phyloP scores from a whole-genome alignment of 495 filamentous ascomycete species.

The Neurospora tetraspora region DNA sequence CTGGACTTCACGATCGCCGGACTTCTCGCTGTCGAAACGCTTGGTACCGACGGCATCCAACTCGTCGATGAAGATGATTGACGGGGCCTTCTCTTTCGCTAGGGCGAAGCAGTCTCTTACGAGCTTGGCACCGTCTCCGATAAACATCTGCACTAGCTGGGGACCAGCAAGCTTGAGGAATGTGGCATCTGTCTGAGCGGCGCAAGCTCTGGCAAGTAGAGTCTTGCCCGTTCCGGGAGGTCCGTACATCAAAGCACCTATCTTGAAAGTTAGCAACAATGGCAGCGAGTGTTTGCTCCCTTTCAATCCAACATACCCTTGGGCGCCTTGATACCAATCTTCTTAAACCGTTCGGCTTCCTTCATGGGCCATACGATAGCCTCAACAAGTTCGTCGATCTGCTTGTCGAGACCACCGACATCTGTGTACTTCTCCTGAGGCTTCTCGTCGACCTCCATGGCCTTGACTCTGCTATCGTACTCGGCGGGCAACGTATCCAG shows the following conservation, averaged over 20 bases:
- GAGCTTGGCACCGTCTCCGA: constrained; percentile 95
- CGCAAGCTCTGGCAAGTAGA: constrained; percentile 91
- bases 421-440: constrained; percentile 98
- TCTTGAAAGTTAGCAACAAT: not conserved
- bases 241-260: constrained; percentile 97
- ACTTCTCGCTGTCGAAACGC: constrained; percentile 98
- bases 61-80: constrained; percentile 99
- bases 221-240: constrained; percentile 97
- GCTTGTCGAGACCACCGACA: constrained; percentile 95
- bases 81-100: constrained; percentile 95
- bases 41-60: constrained; percentile 95
- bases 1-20: constrained; percentile 95
- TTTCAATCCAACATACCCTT: constrained; percentile 56
- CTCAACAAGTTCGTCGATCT: constrained; percentile 99
- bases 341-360: constrained; percentile 97
- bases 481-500: constrained; percentile 97
- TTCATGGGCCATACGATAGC: constrained; percentile 99
- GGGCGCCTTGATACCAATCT: constrained; percentile 99
- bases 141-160: constrained; percentile 99
- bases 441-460: constrained; percentile 99
- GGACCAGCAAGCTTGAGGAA: constrained; percentile 98
- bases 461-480: constrained; percentile 98
- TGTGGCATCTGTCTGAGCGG: constrained; percentile 95
- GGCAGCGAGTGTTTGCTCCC: not conserved
- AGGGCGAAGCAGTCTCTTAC: constrained; percentile 96